Base-by-base conservation (phyloP, 306 rosid species). In the Rosa rugosa region DNA sequence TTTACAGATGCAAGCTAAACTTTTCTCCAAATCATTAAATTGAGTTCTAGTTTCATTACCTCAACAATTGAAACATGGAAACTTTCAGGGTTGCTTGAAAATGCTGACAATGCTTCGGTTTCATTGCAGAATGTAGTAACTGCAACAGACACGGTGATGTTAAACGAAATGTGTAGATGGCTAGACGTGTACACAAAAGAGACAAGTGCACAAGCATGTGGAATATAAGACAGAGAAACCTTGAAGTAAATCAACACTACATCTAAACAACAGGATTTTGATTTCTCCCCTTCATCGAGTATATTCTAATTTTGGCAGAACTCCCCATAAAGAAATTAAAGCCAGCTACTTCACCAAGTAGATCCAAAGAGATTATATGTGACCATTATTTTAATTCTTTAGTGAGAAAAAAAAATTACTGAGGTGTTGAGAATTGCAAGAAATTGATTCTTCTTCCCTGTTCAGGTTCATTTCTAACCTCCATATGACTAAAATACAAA, bases 51-150 rank as follows among this genome's bases (percentile, higher is more conserved):
- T 10, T 23, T 13, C 70, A 47, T 83, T 83, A 93, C 97, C 97
- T 90, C 97, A 75, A 90, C 90, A 50, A 93, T 64, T 41, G 96
- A 96, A 83, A 93, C 85, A 79, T 93, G 97, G 82, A 93, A 90
- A 84, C 85, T 78, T 85, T 84, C 85, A n/a, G 91, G 91, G 56
- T 81, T 85, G 64, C 83, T 85, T 44, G 88, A 85, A 75, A 93
- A 81, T 54, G 85, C 94, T 50, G 88, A 86, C 87, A 90, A 82
- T 59, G 97, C 97, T 79, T 89, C 96, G 12, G 83, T 81, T 87
- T 81, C 97, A 22, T 89, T 18, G 71, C 77, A 81, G 87, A 89
- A 93, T 56, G 79, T 80, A 84, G 91, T 81, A 84, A 93, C 97
- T 90, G 91, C 20, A 72, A 47, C 11, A 83, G 49, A 76, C 68